Evolutionary conservation across 306 rosid species (phyloP).

Genomic region (Lotus japonicus): DNA sequence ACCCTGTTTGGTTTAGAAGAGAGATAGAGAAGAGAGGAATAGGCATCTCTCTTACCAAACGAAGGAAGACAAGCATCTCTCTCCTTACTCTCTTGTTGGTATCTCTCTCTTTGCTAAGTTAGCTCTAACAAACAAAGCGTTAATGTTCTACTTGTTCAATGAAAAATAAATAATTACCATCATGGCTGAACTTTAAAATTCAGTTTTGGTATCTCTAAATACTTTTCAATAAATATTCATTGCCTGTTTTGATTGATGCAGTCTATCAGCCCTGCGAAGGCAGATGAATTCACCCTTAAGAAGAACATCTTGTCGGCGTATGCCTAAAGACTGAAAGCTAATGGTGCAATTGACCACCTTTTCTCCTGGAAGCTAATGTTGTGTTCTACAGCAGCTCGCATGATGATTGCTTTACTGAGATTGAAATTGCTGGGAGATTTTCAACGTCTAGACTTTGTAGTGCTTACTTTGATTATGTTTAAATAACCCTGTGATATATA

Average conservation of each 20-base stretch:
- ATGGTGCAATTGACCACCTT: background rate
- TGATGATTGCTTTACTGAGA: background rate
- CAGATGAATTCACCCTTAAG: slow-evolving; percentile 84
- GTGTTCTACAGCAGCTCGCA: background rate
- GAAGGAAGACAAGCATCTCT: no score
- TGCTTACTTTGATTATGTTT: slow-evolving; percentile 7
- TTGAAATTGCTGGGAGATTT: background rate
- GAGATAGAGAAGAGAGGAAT: no score
- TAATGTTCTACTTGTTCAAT: background rate
- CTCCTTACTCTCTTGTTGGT: no score
- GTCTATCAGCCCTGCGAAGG: slow-evolving; percentile 82
- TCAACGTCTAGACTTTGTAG: background rate
- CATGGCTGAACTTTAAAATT: background rate
- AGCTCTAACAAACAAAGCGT: no score
- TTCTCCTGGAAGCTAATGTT: background rate
- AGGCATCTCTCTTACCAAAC: no score
- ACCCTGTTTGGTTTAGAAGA: no score
- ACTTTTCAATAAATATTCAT: no score
- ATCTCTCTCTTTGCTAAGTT: no score
- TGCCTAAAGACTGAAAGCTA: slow-evolving; percentile 25
- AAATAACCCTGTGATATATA: background rate
- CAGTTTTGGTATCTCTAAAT: no score
- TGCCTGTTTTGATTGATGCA: slow-evolving; percentile 27
- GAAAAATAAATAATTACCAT: background rate
- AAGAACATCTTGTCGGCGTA: slow-evolving; percentile 64